Percentiles rank a stretch among this genome's conserved stretches.
Conservation (phyloP, 1,284 basidiomycete species). For the Ustilago sp. region DNA sequence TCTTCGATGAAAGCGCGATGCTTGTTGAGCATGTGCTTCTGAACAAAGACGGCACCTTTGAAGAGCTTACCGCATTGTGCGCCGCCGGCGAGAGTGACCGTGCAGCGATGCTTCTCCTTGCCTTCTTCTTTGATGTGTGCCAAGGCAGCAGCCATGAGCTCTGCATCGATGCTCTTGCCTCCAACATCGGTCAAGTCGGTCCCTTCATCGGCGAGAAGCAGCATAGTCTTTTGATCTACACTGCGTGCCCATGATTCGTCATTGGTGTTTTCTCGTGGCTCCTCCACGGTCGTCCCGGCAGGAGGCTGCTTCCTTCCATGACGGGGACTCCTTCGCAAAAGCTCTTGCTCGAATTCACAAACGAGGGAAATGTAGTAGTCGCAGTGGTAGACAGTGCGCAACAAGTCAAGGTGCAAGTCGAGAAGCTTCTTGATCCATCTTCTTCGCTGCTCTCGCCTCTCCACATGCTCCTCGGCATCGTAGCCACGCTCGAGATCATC, state of each 20-base stretch:
- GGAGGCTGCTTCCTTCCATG: conserved; percentile 54
- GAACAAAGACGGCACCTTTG: conserved; percentile 60
- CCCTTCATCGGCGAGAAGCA: conserved; percentile 45
- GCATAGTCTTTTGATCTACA: conserved; percentile 54
- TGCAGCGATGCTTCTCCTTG: conserved; percentile 62
- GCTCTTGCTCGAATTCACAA: conserved; percentile 66
- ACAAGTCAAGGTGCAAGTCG: conserved; percentile 61
- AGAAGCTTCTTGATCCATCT: conserved; percentile 56
- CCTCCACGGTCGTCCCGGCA: conserved; percentile 32
- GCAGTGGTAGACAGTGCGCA: conserved; percentile 63
- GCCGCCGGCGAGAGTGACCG: conserved; percentile 40
- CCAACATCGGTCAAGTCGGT: conserved; percentile 52
- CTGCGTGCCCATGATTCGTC: conserved; percentile 59
- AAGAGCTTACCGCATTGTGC: conserved; percentile 64
- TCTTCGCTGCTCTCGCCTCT: conserved; percentile 42
- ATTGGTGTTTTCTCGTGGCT: conserved; percentile 42
- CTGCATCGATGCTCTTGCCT: conserved; percentile 42
- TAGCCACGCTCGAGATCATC: conserved; percentile 42
- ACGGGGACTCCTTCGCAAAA: conserved; percentile 53
- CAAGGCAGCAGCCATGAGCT: conserved; percentile 47
- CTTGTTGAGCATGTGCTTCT: conserved; percentile 66
- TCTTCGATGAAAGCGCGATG: conserved; percentile 53
- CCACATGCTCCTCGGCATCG: conserved; percentile 34
- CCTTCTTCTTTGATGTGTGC: conserved; percentile 57
- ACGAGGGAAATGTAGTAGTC: conserved; percentile 65